Conservation (phyloP, 2,329 filamentous ascomycete species). For the Fusarium metavorans region DNA sequence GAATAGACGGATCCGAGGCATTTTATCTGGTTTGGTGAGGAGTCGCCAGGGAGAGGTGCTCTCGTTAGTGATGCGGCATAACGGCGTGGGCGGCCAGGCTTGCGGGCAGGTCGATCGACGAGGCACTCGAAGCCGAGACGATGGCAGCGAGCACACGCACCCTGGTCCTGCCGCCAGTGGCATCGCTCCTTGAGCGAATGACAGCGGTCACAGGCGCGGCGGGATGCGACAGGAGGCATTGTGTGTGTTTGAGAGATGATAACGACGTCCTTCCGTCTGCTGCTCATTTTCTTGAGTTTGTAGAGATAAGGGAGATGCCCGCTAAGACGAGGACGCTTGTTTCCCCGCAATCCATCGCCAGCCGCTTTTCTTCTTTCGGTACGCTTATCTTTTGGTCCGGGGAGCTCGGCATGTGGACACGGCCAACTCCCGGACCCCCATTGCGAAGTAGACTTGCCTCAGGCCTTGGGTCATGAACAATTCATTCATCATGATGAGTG, state of each 20-base stretch:
- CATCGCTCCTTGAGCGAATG: conserved; percentile 44
- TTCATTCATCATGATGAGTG: neutral
- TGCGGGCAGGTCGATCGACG: conserved; percentile 23
- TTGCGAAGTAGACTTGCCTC: too few relatives aligned
- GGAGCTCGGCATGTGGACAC: neutral
- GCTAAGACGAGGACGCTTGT: neutral
- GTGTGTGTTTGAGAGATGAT: neutral
- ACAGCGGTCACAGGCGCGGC: conserved; percentile 42
- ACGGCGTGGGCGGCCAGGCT: conserved; percentile 28
- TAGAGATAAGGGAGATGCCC: neutral
- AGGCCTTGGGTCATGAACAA: neutral
- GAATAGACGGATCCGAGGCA: neutral
- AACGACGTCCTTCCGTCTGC: neutral
- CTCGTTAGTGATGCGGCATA: neutral
- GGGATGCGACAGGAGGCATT: neutral
- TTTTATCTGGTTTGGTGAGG: neutral
- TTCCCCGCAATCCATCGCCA: neutral
- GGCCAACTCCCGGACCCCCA: neutral
- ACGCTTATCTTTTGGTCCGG: neutral
- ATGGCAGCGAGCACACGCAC: conserved; percentile 37
- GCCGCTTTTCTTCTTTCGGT: neutral
- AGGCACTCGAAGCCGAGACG: conserved; percentile 36
- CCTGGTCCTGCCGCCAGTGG: conserved; percentile 17
- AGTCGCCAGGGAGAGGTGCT: neutral
- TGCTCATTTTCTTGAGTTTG: neutral